These are phyloP conservation scores for Epichloe amarillans DNA, from an alignment of 2,329 filamentous ascomycete species.

Conservation along the genomic window DNA sequence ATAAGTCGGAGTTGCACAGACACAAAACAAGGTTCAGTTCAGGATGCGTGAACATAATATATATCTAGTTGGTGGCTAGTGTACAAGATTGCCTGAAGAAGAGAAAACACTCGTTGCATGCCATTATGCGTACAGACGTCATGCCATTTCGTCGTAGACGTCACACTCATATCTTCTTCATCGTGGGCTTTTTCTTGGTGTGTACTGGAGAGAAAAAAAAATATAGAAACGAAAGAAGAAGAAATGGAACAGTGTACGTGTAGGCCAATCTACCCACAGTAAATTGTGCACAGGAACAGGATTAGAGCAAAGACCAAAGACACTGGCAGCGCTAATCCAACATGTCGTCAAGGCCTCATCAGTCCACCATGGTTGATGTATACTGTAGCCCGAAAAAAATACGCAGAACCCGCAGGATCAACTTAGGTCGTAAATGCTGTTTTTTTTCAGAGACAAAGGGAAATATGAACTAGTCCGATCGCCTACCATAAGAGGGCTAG, in stretches of 20 bases:
- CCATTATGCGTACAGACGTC: conserved; percentile 2
- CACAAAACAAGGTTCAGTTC: no score
- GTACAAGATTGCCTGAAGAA: background rate
- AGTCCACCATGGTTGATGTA: background rate
- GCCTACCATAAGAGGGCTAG: background rate
- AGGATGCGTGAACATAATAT: background rate
- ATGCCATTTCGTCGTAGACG: conserved; percentile 2
- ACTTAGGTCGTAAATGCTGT: background rate
- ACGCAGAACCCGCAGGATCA: background rate
- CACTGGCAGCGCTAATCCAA: background rate
- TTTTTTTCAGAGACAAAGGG: background rate
- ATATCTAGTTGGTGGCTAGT: background rate
- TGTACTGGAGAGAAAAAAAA: background rate
- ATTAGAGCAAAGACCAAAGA: no score
- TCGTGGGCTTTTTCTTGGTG: background rate
- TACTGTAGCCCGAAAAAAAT: background rate
- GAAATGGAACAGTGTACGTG: background rate
- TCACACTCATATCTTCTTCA: conserved; percentile 1
- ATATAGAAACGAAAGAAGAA: background rate
- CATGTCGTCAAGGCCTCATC: background rate
- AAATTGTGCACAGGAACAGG: background rate
- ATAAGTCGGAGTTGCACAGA: no score
- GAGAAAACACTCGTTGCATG: background rate
- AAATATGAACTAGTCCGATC: background rate
- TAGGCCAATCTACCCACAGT: background rate